Evolutionary conservation across 495 filamentous ascomycete genomes (phyloP).

Genomic region (Usnea hakonensis): DNA sequence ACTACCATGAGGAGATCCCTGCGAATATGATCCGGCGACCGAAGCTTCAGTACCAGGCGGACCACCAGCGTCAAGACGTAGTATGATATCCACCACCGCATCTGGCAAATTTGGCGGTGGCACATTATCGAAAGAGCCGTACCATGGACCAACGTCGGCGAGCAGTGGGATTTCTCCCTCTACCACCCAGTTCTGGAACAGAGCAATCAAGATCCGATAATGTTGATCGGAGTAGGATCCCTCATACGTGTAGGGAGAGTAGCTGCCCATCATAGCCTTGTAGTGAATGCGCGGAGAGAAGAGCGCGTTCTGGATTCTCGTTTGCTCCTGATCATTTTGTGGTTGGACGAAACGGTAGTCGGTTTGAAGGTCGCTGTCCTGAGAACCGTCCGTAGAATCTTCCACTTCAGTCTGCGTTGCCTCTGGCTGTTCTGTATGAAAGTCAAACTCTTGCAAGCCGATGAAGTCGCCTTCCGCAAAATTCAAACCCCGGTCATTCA

Average conservation of each 20-base stretch:
- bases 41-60: not conserved
- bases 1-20: not conserved
- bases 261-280: not conserved
- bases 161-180: not conserved
- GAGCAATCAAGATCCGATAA: not conserved
- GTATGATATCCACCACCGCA: not conserved
- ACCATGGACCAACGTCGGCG: not conserved
- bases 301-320: constrained; percentile 9
- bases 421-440: not conserved
- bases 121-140: not conserved
- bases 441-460: too few relatives aligned
- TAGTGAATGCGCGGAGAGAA: not conserved
- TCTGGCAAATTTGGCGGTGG: not conserved
- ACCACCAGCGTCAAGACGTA: not conserved
- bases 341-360: not conserved
- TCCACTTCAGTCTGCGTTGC: not conserved
- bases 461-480: not conserved
- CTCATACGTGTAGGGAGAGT: not conserved
- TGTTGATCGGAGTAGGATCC: not conserved
- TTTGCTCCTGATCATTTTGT: not conserved
- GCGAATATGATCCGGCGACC: not conserved
- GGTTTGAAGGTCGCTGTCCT: not conserved
- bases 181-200: not conserved
- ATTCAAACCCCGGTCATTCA: not conserved
- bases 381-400: not conserved